Evolutionary conservation across 148 eudicot species (phyloP).

Genomic region (Drosera capensis): DNA sequence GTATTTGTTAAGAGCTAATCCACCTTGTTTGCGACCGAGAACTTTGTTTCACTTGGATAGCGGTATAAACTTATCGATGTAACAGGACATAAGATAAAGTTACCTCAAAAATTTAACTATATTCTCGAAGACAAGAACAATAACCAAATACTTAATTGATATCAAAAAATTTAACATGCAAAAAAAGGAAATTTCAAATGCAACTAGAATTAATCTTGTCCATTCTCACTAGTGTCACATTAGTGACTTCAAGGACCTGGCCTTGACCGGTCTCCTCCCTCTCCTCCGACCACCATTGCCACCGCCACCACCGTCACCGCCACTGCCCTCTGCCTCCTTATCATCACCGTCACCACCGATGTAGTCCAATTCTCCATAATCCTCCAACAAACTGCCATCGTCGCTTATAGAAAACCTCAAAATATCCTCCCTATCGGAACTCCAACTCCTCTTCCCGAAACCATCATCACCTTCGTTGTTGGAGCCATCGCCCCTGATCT

Average conservation of each 20-base stretch:
- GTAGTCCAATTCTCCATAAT: constrained; percentile 4
- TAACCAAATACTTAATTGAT: no score
- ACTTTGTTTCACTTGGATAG: no score
- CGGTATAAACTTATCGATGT: no score
- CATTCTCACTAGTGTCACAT: no score
- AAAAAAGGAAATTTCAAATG: no score
- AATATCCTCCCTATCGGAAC: neutral
- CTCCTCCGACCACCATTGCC: neutral
- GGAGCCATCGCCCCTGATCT: constrained; percentile 1
- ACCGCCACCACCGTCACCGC: neutral
- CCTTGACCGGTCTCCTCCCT: neutral
- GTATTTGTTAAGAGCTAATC: no score
- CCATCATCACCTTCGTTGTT: neutral
- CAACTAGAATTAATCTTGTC: no score
- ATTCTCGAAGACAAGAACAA: no score
- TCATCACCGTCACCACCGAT: constrained; percentile 14
- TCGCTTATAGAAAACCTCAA: neutral
- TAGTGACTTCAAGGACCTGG: neutral
- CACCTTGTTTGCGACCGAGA: no score
- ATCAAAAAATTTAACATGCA: no score
- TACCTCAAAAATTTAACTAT: no score
- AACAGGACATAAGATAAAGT: no score
- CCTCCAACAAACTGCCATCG: neutral
- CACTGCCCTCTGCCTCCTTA: neutral
- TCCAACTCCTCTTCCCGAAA: neutral